Conservation (phyloP, 257 asterid species). For the Dorcoceras hygrometricum region DNA sequence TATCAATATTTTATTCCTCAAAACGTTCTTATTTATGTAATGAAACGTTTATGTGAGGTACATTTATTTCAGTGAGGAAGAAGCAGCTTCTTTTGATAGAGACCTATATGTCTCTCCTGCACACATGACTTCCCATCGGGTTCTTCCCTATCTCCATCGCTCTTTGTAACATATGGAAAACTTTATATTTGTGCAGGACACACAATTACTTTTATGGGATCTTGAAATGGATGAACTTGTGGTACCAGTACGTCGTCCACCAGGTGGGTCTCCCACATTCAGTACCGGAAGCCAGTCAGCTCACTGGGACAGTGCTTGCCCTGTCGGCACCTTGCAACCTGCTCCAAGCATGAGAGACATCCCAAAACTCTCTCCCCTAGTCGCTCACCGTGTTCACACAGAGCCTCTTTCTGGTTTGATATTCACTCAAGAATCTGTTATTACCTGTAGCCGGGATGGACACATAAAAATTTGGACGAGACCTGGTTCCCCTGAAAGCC, state of each 20-base stretch:
- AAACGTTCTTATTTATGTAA: neutral
- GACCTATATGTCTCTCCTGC: neutral
- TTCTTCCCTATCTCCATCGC: neutral
- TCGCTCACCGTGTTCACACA: slow-evolving; percentile 87
- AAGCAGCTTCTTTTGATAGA: neutral
- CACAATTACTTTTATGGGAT: slow-evolving; percentile 94
- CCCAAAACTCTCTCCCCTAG: slow-evolving; percentile 85
- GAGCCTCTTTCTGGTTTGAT: slow-evolving; percentile 90
- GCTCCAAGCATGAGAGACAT: slow-evolving; percentile 89
- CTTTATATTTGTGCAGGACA: slow-evolving; percentile 49
- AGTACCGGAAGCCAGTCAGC: slow-evolving; percentile 90
- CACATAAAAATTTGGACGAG: slow-evolving; percentile 93
- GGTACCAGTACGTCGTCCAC: slow-evolving; percentile 93
- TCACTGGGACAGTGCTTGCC: slow-evolving; percentile 84
- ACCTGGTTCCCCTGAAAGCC: slow-evolving; percentile 64
- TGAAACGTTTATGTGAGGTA: neutral
- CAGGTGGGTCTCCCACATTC: slow-evolving; percentile 92
- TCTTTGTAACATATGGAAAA: neutral
- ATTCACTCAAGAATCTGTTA: slow-evolving; percentile 82
- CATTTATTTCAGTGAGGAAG: neutral
- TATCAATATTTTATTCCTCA: neutral
- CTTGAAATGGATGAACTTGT: slow-evolving; percentile 96
- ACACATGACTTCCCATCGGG: neutral
- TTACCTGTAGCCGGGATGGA: slow-evolving; percentile 85
- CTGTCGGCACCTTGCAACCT: slow-evolving; percentile 76